A percentile compares a stretch with the other conserved stretches of the same genome.
Evolutionary conservation across 345 rosid genomes (phyloP).

Genomic region (Lagerstroemia speciosa): DNA sequence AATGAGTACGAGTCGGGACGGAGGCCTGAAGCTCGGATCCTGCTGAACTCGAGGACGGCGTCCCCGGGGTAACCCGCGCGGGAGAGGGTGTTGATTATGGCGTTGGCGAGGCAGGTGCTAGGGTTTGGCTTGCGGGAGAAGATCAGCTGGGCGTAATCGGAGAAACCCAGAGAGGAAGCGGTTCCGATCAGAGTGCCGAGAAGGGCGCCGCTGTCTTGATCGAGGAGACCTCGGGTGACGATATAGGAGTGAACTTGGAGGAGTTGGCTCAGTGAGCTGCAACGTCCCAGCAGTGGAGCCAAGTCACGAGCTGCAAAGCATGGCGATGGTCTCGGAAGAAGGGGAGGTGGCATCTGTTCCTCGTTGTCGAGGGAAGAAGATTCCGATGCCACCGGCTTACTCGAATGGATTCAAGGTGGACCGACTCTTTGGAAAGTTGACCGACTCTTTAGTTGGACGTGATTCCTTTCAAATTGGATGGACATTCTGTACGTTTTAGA

Average conservation of each 20-base stretch:
- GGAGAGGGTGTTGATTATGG: conserved; percentile 51
- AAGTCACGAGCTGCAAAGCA: neutral
- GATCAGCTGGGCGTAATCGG: conserved; percentile 39
- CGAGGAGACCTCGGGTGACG: conserved; percentile 26
- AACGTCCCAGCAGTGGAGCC: conserved; percentile 11
- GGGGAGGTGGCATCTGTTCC: neutral
- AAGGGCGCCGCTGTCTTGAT: conserved; percentile 23
- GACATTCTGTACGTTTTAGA: no score
- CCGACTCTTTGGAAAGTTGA: neutral
- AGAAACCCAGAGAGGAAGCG: conserved; percentile 41
- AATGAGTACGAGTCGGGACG: conserved; percentile 59
- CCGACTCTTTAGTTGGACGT: no score
- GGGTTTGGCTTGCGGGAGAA: conserved; percentile 24
- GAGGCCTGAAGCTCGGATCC: conserved; percentile 31
- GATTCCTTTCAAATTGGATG: no score
- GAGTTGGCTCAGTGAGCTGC: conserved; percentile 34
- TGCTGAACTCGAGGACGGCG: conserved; percentile 42
- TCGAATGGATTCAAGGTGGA: neutral
- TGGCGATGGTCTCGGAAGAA: neutral
- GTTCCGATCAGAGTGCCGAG: conserved; percentile 37
- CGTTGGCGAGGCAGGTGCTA: conserved; percentile 37
- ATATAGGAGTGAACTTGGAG: conserved; percentile 44
- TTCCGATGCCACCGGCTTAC: neutral
- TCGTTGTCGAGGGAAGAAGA: neutral
- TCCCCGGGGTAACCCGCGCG: conserved; percentile 20